Evolutionary conservation across 2,329 filamentous ascomycete genomes (phyloP).

Genomic region (Penicillium corylophilum): DNA sequence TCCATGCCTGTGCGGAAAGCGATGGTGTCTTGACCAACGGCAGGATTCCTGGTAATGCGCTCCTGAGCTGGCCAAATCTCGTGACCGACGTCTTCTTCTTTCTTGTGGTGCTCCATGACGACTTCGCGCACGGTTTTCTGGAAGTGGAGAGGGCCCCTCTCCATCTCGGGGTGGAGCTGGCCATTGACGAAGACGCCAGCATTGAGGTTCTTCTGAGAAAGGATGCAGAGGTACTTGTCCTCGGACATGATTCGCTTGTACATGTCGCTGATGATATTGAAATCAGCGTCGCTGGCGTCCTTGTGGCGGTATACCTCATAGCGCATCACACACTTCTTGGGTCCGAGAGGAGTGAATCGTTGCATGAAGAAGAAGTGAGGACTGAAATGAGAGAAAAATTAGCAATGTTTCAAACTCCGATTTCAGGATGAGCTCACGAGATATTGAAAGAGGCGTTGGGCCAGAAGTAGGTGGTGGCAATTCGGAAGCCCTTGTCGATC

Average conservation of each 20-base stretch:
- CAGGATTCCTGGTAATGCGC: conserved; percentile 16
- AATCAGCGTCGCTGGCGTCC: conserved; percentile 59
- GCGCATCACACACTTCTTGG: conserved; percentile 56
- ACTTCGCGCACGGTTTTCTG: conserved; percentile 54
- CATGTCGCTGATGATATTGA: conserved; percentile 57
- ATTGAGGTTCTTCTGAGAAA: conserved; percentile 61
- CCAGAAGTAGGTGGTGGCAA: conserved; percentile 33
- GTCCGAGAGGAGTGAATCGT: conserved; percentile 58
- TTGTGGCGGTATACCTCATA: conserved; percentile 67
- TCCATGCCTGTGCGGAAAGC: conserved; percentile 19
- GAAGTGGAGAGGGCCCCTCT: conserved; percentile 60
- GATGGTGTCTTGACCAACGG: conserved; percentile 19
- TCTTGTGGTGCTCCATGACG: conserved; percentile 48
- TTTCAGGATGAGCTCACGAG: conserved; percentile 19
- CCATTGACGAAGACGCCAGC: conserved; percentile 63
- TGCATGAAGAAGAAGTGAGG: conserved; percentile 65
- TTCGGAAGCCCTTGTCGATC: conserved; percentile 23
- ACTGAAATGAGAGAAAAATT: conserved; percentile 33
- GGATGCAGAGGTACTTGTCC: conserved; percentile 63
- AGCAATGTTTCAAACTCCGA: not conserved
- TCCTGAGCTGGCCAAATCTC: conserved; percentile 55
- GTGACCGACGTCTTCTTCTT: conserved; percentile 45
- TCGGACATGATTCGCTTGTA: conserved; percentile 67
- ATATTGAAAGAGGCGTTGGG: conserved; percentile 27
- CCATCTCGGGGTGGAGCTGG: conserved; percentile 61